Percentiles rank a stretch among this genome's conserved stretches.
Conservation (phyloP, 2,329 filamentous ascomycete species). For the Dactylellina cionopaga region DNA sequence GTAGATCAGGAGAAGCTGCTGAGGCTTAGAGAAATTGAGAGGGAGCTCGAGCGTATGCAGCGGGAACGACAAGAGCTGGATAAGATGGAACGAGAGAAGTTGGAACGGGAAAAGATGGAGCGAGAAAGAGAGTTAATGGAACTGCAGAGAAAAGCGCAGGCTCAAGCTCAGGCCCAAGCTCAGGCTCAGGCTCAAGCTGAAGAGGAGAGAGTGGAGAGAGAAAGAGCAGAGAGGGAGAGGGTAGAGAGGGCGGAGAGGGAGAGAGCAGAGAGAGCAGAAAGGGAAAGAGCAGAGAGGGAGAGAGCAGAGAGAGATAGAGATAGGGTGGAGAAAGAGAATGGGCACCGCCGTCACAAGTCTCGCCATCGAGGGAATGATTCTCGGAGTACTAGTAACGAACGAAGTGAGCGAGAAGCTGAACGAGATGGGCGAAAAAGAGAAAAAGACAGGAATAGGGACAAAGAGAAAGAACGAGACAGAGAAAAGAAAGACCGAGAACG, state of each 20-base stretch:
- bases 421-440: slow-evolving; percentile 9
- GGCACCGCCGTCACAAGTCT: slow-evolving; percentile 25
- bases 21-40: slow-evolving; percentile 17
- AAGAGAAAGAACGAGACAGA: slow-evolving; percentile 2
- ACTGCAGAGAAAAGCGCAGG: background rate
- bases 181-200: slow-evolving; percentile 3
- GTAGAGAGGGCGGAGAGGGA: background rate
- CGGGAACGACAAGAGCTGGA: slow-evolving; percentile 18
- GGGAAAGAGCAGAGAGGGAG: background rate
- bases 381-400: slow-evolving; percentile 35
- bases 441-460: background rate
- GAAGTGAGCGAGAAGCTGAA: slow-evolving; percentile 22
- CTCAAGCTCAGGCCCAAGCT: too few species aligned
- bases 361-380: slow-evolving; percentile 27
- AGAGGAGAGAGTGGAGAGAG: background rate
- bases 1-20: slow-evolving; percentile 5
- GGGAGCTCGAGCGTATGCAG: slow-evolving; percentile 21
- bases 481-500: slow-evolving; percentile 15
- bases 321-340: slow-evolving; percentile 22
- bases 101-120: background rate
- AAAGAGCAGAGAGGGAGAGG: background rate
- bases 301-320: background rate
- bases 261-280: background rate
- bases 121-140: background rate
- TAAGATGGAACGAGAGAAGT: slow-evolving; percentile 10